Evolutionary conservation across 257 asterid species (phyloP), one percentile per base, ranked within the genome.

Genomic region (Petunia secreta): DNA sequence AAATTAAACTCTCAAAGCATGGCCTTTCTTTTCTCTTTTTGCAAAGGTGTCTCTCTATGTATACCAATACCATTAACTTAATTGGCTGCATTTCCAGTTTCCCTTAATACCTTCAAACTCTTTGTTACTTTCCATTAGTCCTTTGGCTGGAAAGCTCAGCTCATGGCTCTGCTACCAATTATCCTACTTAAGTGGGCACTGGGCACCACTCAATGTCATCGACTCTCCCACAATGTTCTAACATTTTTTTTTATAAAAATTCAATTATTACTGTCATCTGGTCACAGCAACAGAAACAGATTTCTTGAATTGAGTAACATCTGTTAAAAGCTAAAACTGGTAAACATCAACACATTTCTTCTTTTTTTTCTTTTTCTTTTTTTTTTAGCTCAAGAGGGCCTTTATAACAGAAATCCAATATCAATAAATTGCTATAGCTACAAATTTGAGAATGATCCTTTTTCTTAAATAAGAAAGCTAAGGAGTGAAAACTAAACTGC

Each of bases 71-170:
- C 66, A 60, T 60, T 60, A 34, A 60, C 40, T 60, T 76, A 67
- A 87, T 84, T 87, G 84, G 86, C 86, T 82, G 80, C 80, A 77
- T 87, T 84, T 75, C 36, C 85, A 62, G 82, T 67, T 13, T 16
- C 77, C 83, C 73, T 63, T 50, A 15, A 53, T 64, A 67, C 78
- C 40, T 63, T n/a, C 10, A 25, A 54, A 52, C 81, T 75, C 58
- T 80, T 67, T 34, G 36, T 78, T 68, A 80, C n/a, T 48, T 41
- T 83, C 64, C 64, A 8, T 69, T 69, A n/a, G 25, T 69, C 25
- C 11, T 37, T 69, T 63, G 78, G 88, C 88, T 82, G 80, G 84
- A 82, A 62, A 52, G 74, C 63, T 62, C 79, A 43, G 8, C 4
- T 15, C 37, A 59, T 63, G 25, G 67, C 79, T 63, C 64, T 58